Conservation (phyloP, 2,329 filamentous ascomycete genomes). For the Lachnum nothofagi region DNA sequence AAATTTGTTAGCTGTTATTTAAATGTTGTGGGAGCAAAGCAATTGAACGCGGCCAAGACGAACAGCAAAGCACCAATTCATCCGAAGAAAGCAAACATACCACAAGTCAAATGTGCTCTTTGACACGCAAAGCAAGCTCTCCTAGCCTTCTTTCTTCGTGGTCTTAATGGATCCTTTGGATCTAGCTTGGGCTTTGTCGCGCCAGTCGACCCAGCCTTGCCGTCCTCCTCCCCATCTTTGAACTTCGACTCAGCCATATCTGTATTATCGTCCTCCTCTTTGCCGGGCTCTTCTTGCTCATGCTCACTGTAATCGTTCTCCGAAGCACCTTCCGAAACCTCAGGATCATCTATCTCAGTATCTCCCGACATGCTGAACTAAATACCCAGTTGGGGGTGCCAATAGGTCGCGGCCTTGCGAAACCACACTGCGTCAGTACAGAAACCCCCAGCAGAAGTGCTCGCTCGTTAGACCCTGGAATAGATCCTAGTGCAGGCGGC, state of each 20-base stretch:
- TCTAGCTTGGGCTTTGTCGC: slow-evolving; percentile 59
- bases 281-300: slow-evolving; percentile 30
- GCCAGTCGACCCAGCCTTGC: slow-evolving; percentile 36
- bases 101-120: slow-evolving; percentile 93
- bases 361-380: slow-evolving; percentile 34
- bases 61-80: slow-evolving; percentile 10
- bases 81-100: slow-evolving; percentile 55
- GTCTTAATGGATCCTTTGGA: slow-evolving; percentile 84
- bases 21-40: not conserved
- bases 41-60: slow-evolving; percentile 11
- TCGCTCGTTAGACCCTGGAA: slow-evolving; percentile 25
- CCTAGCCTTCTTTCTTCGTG: slow-evolving; percentile 90
- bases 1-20: slow-evolving; percentile 16
- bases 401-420: slow-evolving; percentile 26
- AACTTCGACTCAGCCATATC: slow-evolving; percentile 33
- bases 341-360: slow-evolving; percentile 33
- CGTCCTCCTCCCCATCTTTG: slow-evolving; percentile 30
- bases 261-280: slow-evolving; percentile 31
- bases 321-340: slow-evolving; percentile 33
- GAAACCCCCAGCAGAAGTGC: slow-evolving; percentile 18
- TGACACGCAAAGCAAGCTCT: slow-evolving; percentile 96
- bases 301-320: slow-evolving; percentile 34
- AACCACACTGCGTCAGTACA: slow-evolving; percentile 30
- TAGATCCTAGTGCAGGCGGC: slow-evolving; percentile 25
- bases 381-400: slow-evolving; percentile 22